phyloP scores from a whole-genome alignment of 495 filamentous ascomycete species.

The Aspergillus egyptiacus region DNA sequence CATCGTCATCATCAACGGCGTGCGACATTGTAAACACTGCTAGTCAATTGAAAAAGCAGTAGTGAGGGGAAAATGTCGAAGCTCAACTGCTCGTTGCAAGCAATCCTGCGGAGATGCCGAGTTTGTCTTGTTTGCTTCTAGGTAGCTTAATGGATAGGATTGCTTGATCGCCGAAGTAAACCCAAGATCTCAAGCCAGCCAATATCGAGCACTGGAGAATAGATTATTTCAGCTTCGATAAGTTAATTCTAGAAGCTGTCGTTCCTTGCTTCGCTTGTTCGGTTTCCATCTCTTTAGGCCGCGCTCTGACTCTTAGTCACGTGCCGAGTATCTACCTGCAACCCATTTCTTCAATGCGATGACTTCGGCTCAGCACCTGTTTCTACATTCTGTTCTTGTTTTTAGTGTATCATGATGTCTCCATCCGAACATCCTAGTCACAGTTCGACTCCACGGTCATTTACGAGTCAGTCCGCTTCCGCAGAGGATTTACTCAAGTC shows the following conservation, averaged over 20 bases:
- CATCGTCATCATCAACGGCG: constrained; percentile 48
- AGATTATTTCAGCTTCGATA: no score
- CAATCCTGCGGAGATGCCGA: constrained; percentile 16
- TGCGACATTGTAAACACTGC: constrained; percentile 13
- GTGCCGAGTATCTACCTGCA: neutral
- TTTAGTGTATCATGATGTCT: constrained; percentile 22
- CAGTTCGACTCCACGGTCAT: constrained; percentile 46
- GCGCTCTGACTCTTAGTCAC: neutral
- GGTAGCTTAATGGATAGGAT: neutral
- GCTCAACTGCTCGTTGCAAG: constrained; percentile 15
- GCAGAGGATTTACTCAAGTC: constrained; percentile 87
- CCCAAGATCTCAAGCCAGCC: neutral
- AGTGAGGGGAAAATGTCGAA: constrained; percentile 15
- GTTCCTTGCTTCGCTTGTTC: no score
- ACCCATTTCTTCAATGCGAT: neutral
- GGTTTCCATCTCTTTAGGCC: neutral
- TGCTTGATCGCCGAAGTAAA: neutral
- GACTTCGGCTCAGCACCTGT: neutral
- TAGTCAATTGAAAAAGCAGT: constrained; percentile 16
- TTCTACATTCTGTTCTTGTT: neutral
- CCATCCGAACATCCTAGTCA: constrained; percentile 33
- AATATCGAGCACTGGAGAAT: no score
- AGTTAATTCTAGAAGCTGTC: no score
- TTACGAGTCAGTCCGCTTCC: constrained; percentile 72
- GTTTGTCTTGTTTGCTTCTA: constrained; percentile 37